phyloP scores from a whole-genome alignment of 2,329 filamentous ascomycete genomes.

The Ophiostoma australiae region DNA sequence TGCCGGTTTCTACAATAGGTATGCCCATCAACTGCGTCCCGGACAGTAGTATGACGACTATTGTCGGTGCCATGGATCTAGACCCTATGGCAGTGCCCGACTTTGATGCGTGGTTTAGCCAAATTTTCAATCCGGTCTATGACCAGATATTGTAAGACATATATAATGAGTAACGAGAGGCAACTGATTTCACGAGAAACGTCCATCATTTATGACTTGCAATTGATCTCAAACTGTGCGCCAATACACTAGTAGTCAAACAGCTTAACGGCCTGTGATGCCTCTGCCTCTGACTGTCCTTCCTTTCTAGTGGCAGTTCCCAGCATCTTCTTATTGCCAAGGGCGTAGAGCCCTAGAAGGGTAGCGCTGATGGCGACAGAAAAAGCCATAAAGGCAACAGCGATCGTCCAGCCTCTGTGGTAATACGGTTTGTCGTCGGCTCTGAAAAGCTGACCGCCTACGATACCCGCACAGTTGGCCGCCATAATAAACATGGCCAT shows the following conservation, averaged over 20 bases:
- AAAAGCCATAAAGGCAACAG: slow-evolving; percentile 23
- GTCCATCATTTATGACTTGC: not conserved
- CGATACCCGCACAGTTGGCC: slow-evolving; percentile 57
- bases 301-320: not conserved
- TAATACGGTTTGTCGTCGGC: slow-evolving; percentile 48
- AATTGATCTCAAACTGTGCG: not conserved
- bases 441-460: slow-evolving; percentile 57
- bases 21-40: not conserved
- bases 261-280: not conserved
- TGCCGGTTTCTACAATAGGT: not conserved
- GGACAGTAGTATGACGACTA: not conserved
- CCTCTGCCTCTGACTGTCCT: not conserved
- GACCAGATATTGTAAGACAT: not conserved
- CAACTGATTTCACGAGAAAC: not conserved
- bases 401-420: slow-evolving; percentile 40
- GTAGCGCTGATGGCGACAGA: not conserved
- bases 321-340: not conserved
- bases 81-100: not conserved
- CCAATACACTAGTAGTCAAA: not conserved
- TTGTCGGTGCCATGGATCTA: not conserved
- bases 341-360: not conserved
- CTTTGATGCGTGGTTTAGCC: not conserved
- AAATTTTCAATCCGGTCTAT: not conserved
- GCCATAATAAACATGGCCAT: slow-evolving; percentile 51
- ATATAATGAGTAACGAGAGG: not conserved